Evolutionary conservation across 2,329 filamentous ascomycete genomes (phyloP).

Genomic region (Bipolaris gigantea): DNA sequence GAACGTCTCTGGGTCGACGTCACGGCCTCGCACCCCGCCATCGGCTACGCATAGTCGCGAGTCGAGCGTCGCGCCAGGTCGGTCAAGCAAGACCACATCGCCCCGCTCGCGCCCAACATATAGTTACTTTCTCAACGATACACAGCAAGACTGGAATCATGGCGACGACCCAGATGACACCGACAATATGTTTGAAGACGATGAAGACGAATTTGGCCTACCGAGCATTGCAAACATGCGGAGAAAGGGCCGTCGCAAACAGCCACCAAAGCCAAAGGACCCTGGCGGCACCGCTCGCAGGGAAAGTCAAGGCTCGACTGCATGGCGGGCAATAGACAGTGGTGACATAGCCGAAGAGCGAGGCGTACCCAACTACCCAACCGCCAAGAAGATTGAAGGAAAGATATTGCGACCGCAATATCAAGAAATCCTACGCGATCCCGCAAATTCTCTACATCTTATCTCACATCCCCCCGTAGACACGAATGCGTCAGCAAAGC

Average conservation of each 20-base stretch:
- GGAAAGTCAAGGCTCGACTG: constrained; percentile 27
- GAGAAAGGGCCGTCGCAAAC: constrained; percentile 61
- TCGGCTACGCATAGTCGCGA: constrained; percentile 60
- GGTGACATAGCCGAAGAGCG: constrained; percentile 93
- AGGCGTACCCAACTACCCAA: constrained; percentile 78
- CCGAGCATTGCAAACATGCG: constrained; percentile 92
- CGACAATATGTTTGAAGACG: constrained; percentile 81
- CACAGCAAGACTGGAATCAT: constrained; percentile 79
- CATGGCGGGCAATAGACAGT: constrained; percentile 71
- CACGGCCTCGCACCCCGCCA: constrained; percentile 75
- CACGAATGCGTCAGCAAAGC: constrained; percentile 74
- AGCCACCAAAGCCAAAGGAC: constrained; percentile 50
- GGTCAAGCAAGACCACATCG: constrained; percentile 58
- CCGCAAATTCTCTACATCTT: constrained; percentile 90
- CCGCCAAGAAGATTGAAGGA: constrained; percentile 84
- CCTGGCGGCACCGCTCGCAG: constrained; percentile 38
- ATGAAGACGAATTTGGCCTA: constrained; percentile 93
- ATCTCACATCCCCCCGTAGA: constrained; percentile 83
- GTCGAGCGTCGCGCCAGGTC: constrained; percentile 60
- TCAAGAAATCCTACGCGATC: constrained; percentile 85
- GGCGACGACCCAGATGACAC: constrained; percentile 63
- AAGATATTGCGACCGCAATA: constrained; percentile 97
- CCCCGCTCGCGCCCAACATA: constrained; percentile 70
- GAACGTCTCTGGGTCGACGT: constrained; percentile 62
- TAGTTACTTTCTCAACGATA: constrained; percentile 77